Base-by-base conservation (phyloP, 1,284 basidiomycete species). In the Cryptococcus sp. region DNA sequence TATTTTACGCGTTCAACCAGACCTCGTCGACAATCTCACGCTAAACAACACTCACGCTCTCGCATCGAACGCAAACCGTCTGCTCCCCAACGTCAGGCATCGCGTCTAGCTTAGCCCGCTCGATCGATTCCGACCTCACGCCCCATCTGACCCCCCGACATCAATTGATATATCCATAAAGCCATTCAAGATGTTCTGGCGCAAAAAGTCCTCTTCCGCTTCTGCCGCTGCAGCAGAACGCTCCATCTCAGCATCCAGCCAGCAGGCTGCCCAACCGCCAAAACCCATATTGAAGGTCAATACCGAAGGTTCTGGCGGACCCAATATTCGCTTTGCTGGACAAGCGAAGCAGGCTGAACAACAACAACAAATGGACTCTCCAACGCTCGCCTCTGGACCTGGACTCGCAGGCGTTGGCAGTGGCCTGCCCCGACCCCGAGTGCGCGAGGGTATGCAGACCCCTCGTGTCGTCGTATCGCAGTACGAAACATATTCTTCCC, bases 201-300 rank as follows among this genome's bases (percentile, higher is more conserved):
- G 60, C 20, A 67, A 65, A 47, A 68, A 66, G 35, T 40, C 61
- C 10, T 38, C 64, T 11, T 49, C 62, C 44, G 19, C 31, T 5
- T 19, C 49, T 17, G 46, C 47, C 6, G 46, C 66, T 3, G 46
- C 66, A 47, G 49, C 1, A 40, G 47, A 54, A 16, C 53, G 13
- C 3, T 39, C 49, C 7, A 47, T n/a, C n/a, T 48, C 23, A 23
- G 58, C 55, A 19, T 38, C 25, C 40, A 49, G 38, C 45, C 53
- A 35, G 8, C 31, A 35, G 2, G 4, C 61, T 19, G 19, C 50
- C 13, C 60, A 65, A 55, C 54, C 69, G 13, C 69, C 71, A 17
- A 65, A 62, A 47, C 69, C 71, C 13, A 73, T 73, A 45, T 52
- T 73, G 47, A 66, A 65, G 47, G 61, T 60, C 44, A 50, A 57